phyloP scores from a whole-genome alignment of 371 early-diverging fungal species.

The Cokeromyces recurvatus region DNA sequence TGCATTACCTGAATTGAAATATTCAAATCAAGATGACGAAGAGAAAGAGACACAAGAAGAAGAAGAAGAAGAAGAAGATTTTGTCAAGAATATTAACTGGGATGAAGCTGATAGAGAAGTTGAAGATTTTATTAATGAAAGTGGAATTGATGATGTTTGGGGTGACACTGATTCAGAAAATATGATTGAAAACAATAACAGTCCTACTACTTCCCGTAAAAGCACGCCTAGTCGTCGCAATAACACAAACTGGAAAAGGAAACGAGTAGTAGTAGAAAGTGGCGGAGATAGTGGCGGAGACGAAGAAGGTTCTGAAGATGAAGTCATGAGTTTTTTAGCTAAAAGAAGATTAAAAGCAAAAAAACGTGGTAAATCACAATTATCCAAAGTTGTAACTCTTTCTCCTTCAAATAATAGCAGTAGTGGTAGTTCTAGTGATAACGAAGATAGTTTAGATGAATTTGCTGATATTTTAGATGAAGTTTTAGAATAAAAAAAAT shows the following conservation, averaged over 20 bases:
- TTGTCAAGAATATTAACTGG: constrained; percentile 50
- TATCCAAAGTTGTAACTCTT: constrained; percentile 28
- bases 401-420: constrained; percentile 9
- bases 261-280: constrained; percentile 11
- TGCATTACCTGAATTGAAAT: constrained; percentile 31
- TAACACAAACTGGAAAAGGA: too few species aligned
- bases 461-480: constrained; percentile 38
- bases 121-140: constrained; percentile 53
- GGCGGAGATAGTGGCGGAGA: constrained; percentile 28
- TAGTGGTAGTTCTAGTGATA: constrained; percentile 14
- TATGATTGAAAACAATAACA: neutral
- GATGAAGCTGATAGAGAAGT: constrained; percentile 54
- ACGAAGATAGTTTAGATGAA: constrained; percentile 24
- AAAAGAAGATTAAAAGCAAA: constrained; percentile 13
- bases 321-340: constrained; percentile 3
- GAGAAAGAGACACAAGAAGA: constrained; percentile 17
- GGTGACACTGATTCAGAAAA: constrained; percentile 21
- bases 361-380: constrained; percentile 23
- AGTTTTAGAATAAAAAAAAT: constrained; percentile 16
- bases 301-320: constrained; percentile 9
- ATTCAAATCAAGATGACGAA: constrained; percentile 10
- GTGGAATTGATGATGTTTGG: constrained; percentile 51
- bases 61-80: constrained; percentile 40
- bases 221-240: neutral
- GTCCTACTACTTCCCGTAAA: neutral